phyloP scores from a whole-genome alignment of 192 early-diverging fungal genomes.

The Backusella australiensis region DNA sequence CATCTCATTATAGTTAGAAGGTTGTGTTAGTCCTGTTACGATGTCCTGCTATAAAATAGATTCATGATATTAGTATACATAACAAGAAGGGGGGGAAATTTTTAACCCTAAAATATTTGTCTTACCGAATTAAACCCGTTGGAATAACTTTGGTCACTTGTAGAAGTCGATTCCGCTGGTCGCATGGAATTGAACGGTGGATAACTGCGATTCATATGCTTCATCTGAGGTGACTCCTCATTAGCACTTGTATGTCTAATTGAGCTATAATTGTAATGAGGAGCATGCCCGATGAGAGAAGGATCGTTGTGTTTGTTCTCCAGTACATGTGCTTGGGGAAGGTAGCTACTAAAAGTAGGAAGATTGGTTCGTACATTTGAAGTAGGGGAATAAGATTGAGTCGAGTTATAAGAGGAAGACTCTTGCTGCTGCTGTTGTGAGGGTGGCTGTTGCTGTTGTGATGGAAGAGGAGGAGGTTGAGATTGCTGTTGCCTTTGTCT shows the following conservation, averaged over 20 bases:
- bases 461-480: neutral
- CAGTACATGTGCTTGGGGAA: constrained; percentile 2
- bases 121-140: constrained; percentile 17
- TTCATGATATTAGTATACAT: neutral
- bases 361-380: neutral
- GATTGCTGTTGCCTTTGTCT: neutral
- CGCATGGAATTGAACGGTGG: neutral
- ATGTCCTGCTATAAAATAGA: constrained; percentile 4
- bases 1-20: neutral
- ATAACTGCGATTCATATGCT: neutral
- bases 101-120: neutral
- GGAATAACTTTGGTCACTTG: constrained; percentile 1
- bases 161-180: neutral
- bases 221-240: neutral
- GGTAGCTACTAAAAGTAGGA: neutral
- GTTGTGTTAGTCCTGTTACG: neutral
- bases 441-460: neutral
- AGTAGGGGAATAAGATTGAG: constrained; percentile 11
- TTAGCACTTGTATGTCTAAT: constrained; percentile 8
- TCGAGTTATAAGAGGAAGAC: neutral
- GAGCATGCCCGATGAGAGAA: neutral
- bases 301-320: constrained; percentile 1
- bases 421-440: neutral
- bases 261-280: constrained; percentile 11
- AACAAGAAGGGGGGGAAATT: neutral